Base-by-base conservation (phyloP, 192 early-diverging fungal genomes). In the Umbelopsis sp. region DNA sequence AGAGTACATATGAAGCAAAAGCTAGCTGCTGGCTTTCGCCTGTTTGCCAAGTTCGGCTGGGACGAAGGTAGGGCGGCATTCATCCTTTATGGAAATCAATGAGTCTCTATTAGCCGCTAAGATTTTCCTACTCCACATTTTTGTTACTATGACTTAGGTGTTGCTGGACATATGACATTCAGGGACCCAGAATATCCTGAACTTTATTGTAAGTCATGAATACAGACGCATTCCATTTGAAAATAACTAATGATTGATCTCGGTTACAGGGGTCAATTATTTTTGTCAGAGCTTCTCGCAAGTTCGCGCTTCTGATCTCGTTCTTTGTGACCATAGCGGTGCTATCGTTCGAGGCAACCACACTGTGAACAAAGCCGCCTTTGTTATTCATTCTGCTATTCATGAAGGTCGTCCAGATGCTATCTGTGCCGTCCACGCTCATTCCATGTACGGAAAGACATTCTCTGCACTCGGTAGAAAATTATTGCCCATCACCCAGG, bases 351-450 rank as follows among this genome's bases (percentile, higher is more conserved):
- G 82, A 24, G 88, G 88, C 0, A 71, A 47, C 10, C 69, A 80
- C 0, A 71, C 83, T 4, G 78, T 89, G 12, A 89, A 89, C 45
- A 85, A 85, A 1, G 87, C 86, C 0, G 87, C 86, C 0, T 89
- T 89, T 76, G 87, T 85, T 7, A 89, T 87, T 53, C 87, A 89
- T 67, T 82, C 83, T 8, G 81, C 82, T 71, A 83, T 89, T 56
- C 86, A 89, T 45, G 77, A 51, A 5, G 83, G 78, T 0, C 71
- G 86, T 21, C 53, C 76, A 2, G 84, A 89, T 43, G 83, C 83
- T 6, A 62, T 80, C 0, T 85, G 83, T 22, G 87, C 86, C 0
- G 84, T 81, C 62, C 88, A 89, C 59, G 73, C 74, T 49, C 88
- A 89, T 76, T 84, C 82, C 16, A 81, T 88, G 70, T 82, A 89